These are phyloP conservation scores for Hygrocybe coccinea DNA, from an alignment of 768 basidiomycete species.

Conservation along the genomic window DNA sequence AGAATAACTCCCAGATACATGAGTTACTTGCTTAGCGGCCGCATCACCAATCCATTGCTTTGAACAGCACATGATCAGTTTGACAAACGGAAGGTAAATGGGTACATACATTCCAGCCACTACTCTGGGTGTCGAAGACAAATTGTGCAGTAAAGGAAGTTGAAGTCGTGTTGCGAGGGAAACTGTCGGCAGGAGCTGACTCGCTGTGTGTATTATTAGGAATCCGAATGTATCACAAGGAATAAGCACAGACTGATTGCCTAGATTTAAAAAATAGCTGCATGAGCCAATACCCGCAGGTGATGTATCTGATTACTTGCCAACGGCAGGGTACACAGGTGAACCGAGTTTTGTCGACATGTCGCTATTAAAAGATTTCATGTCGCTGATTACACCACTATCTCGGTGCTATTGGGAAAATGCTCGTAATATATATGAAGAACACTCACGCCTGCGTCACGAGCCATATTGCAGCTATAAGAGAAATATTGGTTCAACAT, in stretches of 20 bases:
- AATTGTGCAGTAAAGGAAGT: conserved; percentile 42
- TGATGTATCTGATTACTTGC: conserved; percentile 23
- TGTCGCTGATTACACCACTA: conserved; percentile 43
- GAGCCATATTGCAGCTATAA: conserved; percentile 47
- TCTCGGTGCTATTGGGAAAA: neutral
- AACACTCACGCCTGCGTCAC: conserved; percentile 38
- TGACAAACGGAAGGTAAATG: neutral
- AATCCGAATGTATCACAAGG: neutral
- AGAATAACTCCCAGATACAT: conserved; percentile 54
- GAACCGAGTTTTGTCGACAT: conserved; percentile 37
- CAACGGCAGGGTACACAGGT: conserved; percentile 49
- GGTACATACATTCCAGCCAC: conserved; percentile 43
- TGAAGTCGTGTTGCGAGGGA: conserved; percentile 45
- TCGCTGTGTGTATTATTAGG: conserved; percentile 36
- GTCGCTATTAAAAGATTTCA: conserved; percentile 44
- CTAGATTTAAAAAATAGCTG: conserved; percentile 20
- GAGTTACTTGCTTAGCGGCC: conserved; percentile 41
- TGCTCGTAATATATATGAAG: neutral
- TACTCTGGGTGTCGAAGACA: conserved; percentile 50
- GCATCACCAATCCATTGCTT: conserved; percentile 45
- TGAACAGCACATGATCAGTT: neutral
- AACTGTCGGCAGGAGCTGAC: conserved; percentile 52
- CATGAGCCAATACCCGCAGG: neutral
- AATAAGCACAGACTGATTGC: conserved; percentile 43
- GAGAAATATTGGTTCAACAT: neutral